Base-by-base conservation (phyloP, 306 rosid species). In the Aeschynomene evenia region DNA sequence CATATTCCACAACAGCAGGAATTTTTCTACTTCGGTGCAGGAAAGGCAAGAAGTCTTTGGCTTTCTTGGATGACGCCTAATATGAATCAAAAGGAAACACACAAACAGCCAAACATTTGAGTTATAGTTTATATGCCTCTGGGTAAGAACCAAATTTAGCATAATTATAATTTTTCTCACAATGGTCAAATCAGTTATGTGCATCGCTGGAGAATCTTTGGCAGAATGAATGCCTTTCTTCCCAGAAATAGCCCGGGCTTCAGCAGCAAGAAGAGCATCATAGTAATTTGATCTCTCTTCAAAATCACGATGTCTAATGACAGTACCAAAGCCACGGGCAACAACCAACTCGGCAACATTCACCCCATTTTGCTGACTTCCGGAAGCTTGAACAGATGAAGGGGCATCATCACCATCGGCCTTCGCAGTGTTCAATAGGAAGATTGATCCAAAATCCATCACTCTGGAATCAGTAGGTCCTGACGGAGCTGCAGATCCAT, bases 391-490 rank as follows among this genome's bases (percentile, higher is more conserved):
- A 77, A 70, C 84, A 21, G 95, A 23, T 62, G 84, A 33, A 21
- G 85, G 77, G 23, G 84, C 54, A 68, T 88, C 95, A 40, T 89
- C 99, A 46, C 82, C 85, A 59, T 89, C 97, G 55, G 21, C 87
- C 85, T 93, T 93, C 29, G 33, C 72, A 46, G 81, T 61, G 66
- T 90, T 79, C 70, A 50, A 56, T 57, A 89, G 73, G 76, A 89
- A 95, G 72, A 95, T 91, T 34, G 99, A 84, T 62, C 99, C 99
- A 73, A 95, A 95, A 86, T 95, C 97, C 99, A 95, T 91, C 69
- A 89, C 86, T 60, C 95, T 82, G 53, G 96, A 86, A 87, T 94
- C 99, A 61, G 83, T 72, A 50, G 82, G 61, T 54, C 77, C 95
- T 29, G 85, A 42, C 62, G 88, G 79, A 72, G 74, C 78, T 34